Percentiles rank a stretch among this genome's conserved stretches.
These are phyloP conservation scores for Coemansia sp. DNA, from an alignment of 192 early-diverging fungal species.

Conservation along the genomic window DNA sequence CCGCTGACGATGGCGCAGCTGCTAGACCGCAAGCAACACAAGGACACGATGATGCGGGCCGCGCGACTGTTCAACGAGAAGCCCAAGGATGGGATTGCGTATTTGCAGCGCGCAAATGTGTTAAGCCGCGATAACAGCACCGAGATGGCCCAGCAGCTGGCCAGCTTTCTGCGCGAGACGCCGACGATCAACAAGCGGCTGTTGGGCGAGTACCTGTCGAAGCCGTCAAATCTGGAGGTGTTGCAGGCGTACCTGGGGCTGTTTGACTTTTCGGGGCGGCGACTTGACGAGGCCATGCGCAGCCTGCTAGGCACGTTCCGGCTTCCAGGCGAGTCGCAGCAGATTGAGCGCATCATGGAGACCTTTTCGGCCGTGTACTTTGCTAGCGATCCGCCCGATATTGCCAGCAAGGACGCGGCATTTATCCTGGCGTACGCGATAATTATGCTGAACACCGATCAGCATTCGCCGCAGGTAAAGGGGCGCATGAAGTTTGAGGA, in stretches of 20 bases:
- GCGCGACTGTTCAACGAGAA: slow-evolving; percentile 79
- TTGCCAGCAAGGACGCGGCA: slow-evolving; percentile 75
- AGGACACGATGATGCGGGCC: slow-evolving; percentile 74
- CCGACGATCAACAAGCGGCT: slow-evolving; percentile 82
- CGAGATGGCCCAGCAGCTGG: slow-evolving; percentile 52
- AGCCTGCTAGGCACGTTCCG: slow-evolving; percentile 89
- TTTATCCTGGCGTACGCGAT: slow-evolving; percentile 90
- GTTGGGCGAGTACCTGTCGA: slow-evolving; percentile 85
- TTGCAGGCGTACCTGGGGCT: slow-evolving; percentile 76
- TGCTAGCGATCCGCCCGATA: slow-evolving; percentile 55
- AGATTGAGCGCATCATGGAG: slow-evolving; percentile 94
- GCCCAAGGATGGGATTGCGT: slow-evolving; percentile 81
- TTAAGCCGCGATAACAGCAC: slow-evolving; percentile 19
- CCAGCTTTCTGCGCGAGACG: slow-evolving; percentile 72
- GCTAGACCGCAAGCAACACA: slow-evolving; percentile 55
- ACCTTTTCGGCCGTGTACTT: slow-evolving; percentile 83
- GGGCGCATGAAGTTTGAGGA: slow-evolving; percentile 85
- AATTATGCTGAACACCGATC: slow-evolving; percentile 98
- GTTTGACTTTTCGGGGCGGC: slow-evolving; percentile 83
- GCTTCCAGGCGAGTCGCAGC: slow-evolving; percentile 95
- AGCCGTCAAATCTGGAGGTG: slow-evolving; percentile 79
- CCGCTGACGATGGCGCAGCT: slow-evolving; percentile 24
- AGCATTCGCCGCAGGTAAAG: slow-evolving; percentile 90
- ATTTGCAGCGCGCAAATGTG: slow-evolving; percentile 58
- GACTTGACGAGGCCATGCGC: slow-evolving; percentile 93